Conservation (phyloP, 2,329 filamentous ascomycete species). For the Beauveria australis region DNA sequence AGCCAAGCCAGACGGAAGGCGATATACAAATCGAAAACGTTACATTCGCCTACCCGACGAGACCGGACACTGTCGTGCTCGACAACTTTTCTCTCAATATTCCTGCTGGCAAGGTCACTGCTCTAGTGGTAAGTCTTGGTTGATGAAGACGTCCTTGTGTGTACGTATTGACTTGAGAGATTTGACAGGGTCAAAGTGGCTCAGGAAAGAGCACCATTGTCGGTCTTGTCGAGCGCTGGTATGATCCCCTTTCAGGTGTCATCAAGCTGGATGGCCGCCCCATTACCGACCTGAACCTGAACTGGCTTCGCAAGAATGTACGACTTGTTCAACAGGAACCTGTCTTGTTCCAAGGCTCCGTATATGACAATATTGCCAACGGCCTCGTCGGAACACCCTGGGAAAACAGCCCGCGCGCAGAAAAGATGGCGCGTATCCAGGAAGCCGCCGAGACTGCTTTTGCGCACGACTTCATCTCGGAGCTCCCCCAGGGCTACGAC, state of each 20-base stretch:
- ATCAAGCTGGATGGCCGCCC: constrained; percentile 29
- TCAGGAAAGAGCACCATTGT: constrained; percentile 33
- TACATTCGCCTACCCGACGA: constrained; percentile 36
- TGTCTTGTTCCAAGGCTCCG: constrained; percentile 36
- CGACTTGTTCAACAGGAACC: constrained; percentile 33
- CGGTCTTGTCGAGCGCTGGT: constrained; percentile 32
- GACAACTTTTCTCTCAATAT: constrained; percentile 33
- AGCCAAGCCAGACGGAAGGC: constrained; percentile 22
- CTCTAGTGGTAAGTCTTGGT: constrained; percentile 35
- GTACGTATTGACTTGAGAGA: background rate
- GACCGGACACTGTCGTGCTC: constrained; percentile 33
- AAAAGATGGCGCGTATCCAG: constrained; percentile 34
- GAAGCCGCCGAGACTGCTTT: constrained; percentile 41
- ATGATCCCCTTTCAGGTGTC: constrained; percentile 24
- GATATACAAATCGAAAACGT: constrained; percentile 31
- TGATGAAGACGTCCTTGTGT: no score
- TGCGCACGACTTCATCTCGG: constrained; percentile 41
- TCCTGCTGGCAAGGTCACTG: constrained; percentile 37
- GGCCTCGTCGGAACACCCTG: constrained; percentile 37
- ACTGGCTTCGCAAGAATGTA: constrained; percentile 30
- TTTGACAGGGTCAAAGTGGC: constrained; percentile 26
- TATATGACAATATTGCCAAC: constrained; percentile 47
- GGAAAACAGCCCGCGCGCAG: constrained; percentile 29
- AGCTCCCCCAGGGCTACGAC: constrained; percentile 38
- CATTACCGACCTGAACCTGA: constrained; percentile 27